phyloP scores from a whole-genome alignment of 257 asterid species.

The Solanum chiquidenum region DNA sequence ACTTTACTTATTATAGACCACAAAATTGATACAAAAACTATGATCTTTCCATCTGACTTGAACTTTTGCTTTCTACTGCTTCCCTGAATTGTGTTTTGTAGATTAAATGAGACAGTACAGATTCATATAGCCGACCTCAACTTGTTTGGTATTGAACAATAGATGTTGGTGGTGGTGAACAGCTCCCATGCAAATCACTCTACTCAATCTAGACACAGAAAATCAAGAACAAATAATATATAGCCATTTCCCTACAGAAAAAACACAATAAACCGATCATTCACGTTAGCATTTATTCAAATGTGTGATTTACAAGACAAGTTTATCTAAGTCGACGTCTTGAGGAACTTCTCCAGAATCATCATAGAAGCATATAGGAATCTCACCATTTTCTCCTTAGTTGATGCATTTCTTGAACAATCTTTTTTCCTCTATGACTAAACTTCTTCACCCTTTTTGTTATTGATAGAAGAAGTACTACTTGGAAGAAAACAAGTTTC shows the following conservation, averaged over 20 bases:
- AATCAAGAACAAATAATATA: background rate
- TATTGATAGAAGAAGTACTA: constrained; percentile 3
- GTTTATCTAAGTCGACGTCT: background rate
- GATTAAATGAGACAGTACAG: background rate
- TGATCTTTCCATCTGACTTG: background rate
- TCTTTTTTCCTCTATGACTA: background rate
- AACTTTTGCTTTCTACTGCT: background rate
- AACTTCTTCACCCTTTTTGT: background rate
- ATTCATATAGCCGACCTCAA: background rate
- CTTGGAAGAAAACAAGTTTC: constrained; percentile 66
- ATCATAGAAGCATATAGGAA: background rate
- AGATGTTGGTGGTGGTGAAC: background rate
- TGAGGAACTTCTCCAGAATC: background rate
- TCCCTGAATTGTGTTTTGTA: background rate
- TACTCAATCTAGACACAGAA: background rate
- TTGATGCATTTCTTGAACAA: background rate
- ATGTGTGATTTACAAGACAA: background rate
- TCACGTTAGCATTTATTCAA: background rate
- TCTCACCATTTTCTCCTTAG: background rate
- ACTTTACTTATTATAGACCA: background rate
- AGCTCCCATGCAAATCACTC: background rate
- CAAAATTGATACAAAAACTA: background rate
- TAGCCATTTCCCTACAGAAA: background rate
- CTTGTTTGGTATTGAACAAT: background rate
- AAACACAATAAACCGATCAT: background rate